A percentile compares a stretch with the other conserved stretches of the same genome.
phyloP scores from a whole-genome alignment of 495 filamentous ascomycete species.

The Aspergillus leporis region DNA sequence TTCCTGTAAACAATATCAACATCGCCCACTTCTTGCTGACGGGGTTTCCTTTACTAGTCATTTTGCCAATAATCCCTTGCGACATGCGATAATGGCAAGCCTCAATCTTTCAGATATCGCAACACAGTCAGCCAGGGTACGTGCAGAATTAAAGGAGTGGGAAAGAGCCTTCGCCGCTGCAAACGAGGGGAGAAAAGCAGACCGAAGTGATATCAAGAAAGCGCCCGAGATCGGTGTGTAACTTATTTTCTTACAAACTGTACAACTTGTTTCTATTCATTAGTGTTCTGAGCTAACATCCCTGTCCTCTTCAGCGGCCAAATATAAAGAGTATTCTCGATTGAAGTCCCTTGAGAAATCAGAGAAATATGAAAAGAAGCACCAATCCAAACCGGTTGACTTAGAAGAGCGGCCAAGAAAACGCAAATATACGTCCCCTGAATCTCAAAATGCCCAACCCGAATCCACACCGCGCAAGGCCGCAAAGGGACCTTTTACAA shows the following conservation, averaged over 20 bases:
- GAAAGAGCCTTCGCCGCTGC: slow-evolving; percentile 72
- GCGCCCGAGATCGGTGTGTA: slow-evolving; percentile 74
- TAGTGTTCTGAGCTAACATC: neutral
- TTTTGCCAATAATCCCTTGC: neutral
- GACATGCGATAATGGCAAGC: slow-evolving; percentile 37
- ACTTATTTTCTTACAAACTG: neutral
- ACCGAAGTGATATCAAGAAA: slow-evolving; percentile 83
- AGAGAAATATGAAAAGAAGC: slow-evolving; percentile 30
- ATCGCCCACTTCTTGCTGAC: neutral
- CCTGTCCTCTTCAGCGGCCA: slow-evolving; percentile 58
- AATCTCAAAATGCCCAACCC: slow-evolving; percentile 20
- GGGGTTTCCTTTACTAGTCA: neutral
- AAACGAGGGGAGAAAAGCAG: slow-evolving; percentile 74
- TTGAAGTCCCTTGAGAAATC: slow-evolving; percentile 58
- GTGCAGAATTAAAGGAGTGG: slow-evolving; percentile 81
- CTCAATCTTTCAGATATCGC: slow-evolving; percentile 28
- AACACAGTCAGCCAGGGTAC: slow-evolving; percentile 44
- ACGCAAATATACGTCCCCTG: slow-evolving; percentile 39
- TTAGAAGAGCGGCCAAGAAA: slow-evolving; percentile 35
- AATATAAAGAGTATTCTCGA: slow-evolving; percentile 89
- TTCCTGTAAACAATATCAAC: neutral
- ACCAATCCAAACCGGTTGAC: slow-evolving; percentile 16
- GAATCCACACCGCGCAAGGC: slow-evolving; percentile 36
- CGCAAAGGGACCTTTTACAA: slow-evolving; percentile 36
- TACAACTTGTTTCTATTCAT: neutral